Percentiles rank a stretch among this genome's conserved stretches.
These are phyloP conservation scores for Zostera marina DNA, from an alignment of 116 monocot species.

Conservation along the genomic window DNA sequence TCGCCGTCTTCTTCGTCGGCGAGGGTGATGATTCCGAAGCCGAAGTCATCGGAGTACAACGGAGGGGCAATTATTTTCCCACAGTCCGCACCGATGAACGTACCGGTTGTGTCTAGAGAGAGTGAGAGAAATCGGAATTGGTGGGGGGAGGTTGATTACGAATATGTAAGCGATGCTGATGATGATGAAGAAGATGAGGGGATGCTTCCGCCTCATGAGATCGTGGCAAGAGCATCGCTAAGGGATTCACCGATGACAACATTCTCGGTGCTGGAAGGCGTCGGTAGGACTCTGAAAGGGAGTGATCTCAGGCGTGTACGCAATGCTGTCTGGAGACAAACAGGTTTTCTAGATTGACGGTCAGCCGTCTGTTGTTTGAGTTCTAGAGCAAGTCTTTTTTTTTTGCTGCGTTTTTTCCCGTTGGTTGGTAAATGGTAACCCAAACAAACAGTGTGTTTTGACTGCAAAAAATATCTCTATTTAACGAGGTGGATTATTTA, in stretches of 20 bases:
- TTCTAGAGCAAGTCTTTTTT: no score
- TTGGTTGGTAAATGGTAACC: no score
- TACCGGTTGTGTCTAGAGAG: constrained; percentile 20
- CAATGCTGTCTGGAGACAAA: constrained; percentile 50
- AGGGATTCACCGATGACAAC: constrained; percentile 41
- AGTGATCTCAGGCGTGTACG: constrained; percentile 43
- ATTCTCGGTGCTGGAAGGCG: constrained; percentile 66
- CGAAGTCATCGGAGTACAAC: constrained; percentile 14
- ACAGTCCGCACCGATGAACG: constrained; percentile 47
- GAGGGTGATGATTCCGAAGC: constrained; percentile 42
- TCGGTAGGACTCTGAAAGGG: constrained; percentile 64
- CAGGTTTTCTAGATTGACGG: constrained; percentile 48
- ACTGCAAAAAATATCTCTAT: no score
- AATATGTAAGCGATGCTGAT: constrained; percentile 12
- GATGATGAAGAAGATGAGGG: constrained; percentile 26
- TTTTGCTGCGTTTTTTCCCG: no score
- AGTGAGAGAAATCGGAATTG: neutral
- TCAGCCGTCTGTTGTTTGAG: no score
- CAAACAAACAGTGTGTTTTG: no score
- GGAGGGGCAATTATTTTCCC: constrained; percentile 5
- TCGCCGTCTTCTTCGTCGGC: constrained; percentile 18
- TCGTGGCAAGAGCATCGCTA: constrained; percentile 30
- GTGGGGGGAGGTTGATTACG: neutral
- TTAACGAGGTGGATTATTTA: no score
- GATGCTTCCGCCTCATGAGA: constrained; percentile 64